Evolutionary conservation across 2,329 filamentous ascomycete genomes (phyloP), one percentile per base, ranked within the genome.

Genomic region (Fusarium sp.): DNA sequence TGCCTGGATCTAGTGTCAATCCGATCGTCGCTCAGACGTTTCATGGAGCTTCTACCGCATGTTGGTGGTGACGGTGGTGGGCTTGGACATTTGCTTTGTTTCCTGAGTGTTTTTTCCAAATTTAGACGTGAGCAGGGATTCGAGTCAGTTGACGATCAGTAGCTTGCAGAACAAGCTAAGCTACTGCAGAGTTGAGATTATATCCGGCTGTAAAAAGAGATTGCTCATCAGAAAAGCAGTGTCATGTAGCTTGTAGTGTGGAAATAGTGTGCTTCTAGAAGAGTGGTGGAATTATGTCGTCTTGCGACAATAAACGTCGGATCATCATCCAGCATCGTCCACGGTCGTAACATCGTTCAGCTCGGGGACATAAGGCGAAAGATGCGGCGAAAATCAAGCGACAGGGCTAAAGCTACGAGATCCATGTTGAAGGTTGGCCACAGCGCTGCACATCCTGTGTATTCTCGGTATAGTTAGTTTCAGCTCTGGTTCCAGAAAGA

Each of bases 1-100:
- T 51, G 49, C 49, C 34, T 51, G 23, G 34, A 49, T 50, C 65
- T 44, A 68, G 52, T 64, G 63, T 64, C 49, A 68, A 65, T 65
- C 64, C 42, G 58, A 67, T 64, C 26, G 44, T 54, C 64, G 65
- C 65, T 69, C 60, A 55, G 65, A 65, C 65, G 65, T 69, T 69
- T 69, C 65, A 68, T 43, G 54, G 54, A 56, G 60, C 41, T 45
- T 55, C 50, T 56, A 69, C 54, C 65, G 50, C 41, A 59, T 37
- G 23, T 51, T 64, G 43, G 65, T 52, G 60, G 25, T 54, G 50
- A 69, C 65, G 65, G 65, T 69, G 65, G 26, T 59, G 37, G 50
- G 59, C 65, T 56, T 65, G 48, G 65, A 56, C 65, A 14, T 53
- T 53, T 53, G 49, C 53, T 63, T 57, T 55, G 63, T 68, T 67